Conservation (phyloP, 208 protist genomes). For the Borovskyia barvae region DNA sequence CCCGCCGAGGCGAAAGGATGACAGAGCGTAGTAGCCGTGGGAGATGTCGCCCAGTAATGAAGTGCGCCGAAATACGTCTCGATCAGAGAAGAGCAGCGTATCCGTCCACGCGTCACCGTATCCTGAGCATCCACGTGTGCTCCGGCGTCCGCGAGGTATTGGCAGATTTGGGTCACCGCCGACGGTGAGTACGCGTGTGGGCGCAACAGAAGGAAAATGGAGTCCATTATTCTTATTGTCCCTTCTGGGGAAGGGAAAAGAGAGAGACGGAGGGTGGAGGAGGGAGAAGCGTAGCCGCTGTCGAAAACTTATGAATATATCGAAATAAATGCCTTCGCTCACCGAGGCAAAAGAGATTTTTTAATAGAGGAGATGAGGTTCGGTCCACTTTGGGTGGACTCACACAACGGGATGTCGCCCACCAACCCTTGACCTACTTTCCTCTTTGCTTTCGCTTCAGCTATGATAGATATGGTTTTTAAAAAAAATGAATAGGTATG, state of each 20-base stretch:
- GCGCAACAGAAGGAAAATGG: conserved; percentile 9
- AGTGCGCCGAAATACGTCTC: conserved; percentile 65
- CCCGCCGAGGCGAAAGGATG: conserved; percentile 1
- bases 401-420: too few relatives aligned
- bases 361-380: background rate
- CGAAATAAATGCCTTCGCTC: background rate
- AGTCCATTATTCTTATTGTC: conserved; percentile 3
- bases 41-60: conserved; percentile 33
- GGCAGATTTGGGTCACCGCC: background rate
- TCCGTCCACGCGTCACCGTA: conserved; percentile 26
- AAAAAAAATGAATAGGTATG: too few relatives aligned
- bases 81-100: conserved; percentile 40
- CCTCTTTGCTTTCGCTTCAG: too few relatives aligned
- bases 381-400: too few relatives aligned
- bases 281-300: too few relatives aligned
- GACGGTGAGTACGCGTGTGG: conserved; percentile 5
- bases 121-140: conserved; percentile 50
- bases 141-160: conserved; percentile 7
- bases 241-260: too few relatives aligned
- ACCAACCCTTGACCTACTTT: too few relatives aligned
- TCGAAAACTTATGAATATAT: background rate
- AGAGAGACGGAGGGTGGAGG: too few relatives aligned
- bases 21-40: conserved; percentile 24
- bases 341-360: background rate
- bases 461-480: too few relatives aligned